phyloP scores from a whole-genome alignment of 2,329 filamentous ascomycete species.

The Scytalidium lignicola region DNA sequence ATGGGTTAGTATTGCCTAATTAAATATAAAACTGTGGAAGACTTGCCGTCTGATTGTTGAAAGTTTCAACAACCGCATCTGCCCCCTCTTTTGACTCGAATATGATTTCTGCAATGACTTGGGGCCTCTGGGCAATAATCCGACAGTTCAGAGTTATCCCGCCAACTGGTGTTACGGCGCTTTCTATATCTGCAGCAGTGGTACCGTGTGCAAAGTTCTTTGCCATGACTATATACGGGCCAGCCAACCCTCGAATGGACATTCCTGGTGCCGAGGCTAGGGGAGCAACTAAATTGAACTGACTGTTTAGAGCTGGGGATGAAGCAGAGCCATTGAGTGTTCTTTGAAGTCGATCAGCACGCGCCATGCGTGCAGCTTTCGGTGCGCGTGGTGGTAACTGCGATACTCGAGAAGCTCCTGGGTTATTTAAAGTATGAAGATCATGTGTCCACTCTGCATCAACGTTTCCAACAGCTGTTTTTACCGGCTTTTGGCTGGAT shows the following conservation, averaged over 20 bases:
- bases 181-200: slow-evolving; percentile 77
- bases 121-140: slow-evolving; percentile 61
- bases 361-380: slow-evolving; percentile 17
- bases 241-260: slow-evolving; percentile 67
- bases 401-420: slow-evolving; percentile 35
- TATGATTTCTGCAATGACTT: slow-evolving; percentile 72
- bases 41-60: slow-evolving; percentile 72
- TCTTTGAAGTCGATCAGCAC: slow-evolving; percentile 21
- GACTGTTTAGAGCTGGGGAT: slow-evolving; percentile 26
- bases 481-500: slow-evolving; percentile 19
- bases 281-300: slow-evolving; percentile 29
- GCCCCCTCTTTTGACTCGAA: slow-evolving; percentile 69
- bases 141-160: slow-evolving; percentile 63
- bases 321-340: slow-evolving; percentile 23
- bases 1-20: background rate
- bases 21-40: slow-evolving; percentile 13
- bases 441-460: slow-evolving; percentile 69
- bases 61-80: slow-evolving; percentile 67
- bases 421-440: slow-evolving; percentile 48
- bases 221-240: slow-evolving; percentile 67
- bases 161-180: slow-evolving; percentile 71
- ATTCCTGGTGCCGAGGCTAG: slow-evolving; percentile 44
- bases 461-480: slow-evolving; percentile 47
- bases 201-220: slow-evolving; percentile 81
- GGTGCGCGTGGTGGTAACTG: slow-evolving; percentile 29